Base-by-base conservation (phyloP, 495 filamentous ascomycete genomes). In the Ramalina peruviana region DNA sequence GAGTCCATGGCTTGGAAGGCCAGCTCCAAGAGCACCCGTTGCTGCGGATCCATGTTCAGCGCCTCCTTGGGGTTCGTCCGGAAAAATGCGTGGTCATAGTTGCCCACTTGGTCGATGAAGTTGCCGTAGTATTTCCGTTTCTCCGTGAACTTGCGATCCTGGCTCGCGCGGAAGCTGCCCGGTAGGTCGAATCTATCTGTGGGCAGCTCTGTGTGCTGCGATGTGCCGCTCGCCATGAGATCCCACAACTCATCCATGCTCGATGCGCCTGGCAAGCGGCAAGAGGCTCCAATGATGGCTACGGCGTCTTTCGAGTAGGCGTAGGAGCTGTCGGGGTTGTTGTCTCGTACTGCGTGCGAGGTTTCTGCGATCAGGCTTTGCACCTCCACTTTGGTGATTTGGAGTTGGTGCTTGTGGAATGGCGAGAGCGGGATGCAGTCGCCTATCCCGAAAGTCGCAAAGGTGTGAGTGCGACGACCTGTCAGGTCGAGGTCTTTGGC, bases 1-100 rank as follows among this genome's bases (percentile, higher is more conserved):
- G 67, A 63, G 39, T 74, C 69, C 0, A 74, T 52, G 0, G 71
- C 67, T 48, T 79, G 67, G 36, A 76, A 77, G 1, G 67, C 62
- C 0, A 63, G 54, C 33, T 77, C 68, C 3, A 79, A 66, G 3
- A 75, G 44, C 0, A 72, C 57, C 0, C 75, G 62, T 40, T 72
- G 72, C 43, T 75, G 71, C 0, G 74, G 76, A 46, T 77, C 76
- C 58, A 70, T 72, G 4, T 63, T 61, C 16, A 60, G 50, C 0
- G 66, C 65, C 54, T 80, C 76, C 7, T 68, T 59, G 0, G 69
- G 61, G 19, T 58, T 67, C 39, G 59, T 67, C 47, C 63, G 66
- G 64, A 77, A 81, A 62, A 79, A 78, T 6, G 60, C 53, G 42
- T 72, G 67, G 46, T 81, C 76, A 33, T 73, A 76, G 13, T 57